A percentile compares a stretch with the other conserved stretches of the same genome.
Evolutionary conservation across 257 asterid species (phyloP).

Genomic region (Hygrophila difformis): DNA sequence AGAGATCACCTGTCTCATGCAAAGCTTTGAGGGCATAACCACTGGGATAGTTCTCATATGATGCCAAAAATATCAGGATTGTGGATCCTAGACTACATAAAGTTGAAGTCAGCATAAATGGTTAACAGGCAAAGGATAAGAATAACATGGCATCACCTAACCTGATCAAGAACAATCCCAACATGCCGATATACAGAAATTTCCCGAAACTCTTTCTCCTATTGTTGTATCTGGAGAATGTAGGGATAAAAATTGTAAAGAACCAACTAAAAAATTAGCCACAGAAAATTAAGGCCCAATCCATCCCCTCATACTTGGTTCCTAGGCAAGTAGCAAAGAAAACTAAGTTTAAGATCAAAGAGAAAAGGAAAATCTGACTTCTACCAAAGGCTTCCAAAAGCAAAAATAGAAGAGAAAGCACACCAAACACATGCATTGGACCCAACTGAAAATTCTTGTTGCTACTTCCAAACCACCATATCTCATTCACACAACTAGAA

Average conservation of each 20-base stretch:
- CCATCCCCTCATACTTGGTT: no score
- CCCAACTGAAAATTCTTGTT: no score
- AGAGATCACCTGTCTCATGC: slow-evolving; percentile 63
- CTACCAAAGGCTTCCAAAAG: no score
- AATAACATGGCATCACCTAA: slow-evolving; percentile 21
- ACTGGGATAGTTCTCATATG: slow-evolving; percentile 89
- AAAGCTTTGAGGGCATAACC: slow-evolving; percentile 67
- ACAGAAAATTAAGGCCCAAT: not conserved
- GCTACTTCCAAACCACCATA: no score
- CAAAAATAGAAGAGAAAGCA: no score
- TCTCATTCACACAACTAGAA: no score
- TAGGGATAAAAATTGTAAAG: slow-evolving; percentile 11
- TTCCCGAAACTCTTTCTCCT: slow-evolving; percentile 79
- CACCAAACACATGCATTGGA: no score
- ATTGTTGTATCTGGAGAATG: slow-evolving; percentile 68
- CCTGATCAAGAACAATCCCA: slow-evolving; percentile 76
- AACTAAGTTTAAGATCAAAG: no score
- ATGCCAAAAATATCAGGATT: slow-evolving; percentile 59
- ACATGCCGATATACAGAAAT: slow-evolving; percentile 53
- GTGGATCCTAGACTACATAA: slow-evolving; percentile 86
- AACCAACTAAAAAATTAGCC: not conserved
- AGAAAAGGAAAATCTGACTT: no score
- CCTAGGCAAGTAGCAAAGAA: no score
- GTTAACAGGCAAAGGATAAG: slow-evolving; percentile 6
- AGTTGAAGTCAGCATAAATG: slow-evolving; percentile 31